Base-by-base conservation (phyloP, 257 asterid species). In the Solanum pinnatisectum region DNA sequence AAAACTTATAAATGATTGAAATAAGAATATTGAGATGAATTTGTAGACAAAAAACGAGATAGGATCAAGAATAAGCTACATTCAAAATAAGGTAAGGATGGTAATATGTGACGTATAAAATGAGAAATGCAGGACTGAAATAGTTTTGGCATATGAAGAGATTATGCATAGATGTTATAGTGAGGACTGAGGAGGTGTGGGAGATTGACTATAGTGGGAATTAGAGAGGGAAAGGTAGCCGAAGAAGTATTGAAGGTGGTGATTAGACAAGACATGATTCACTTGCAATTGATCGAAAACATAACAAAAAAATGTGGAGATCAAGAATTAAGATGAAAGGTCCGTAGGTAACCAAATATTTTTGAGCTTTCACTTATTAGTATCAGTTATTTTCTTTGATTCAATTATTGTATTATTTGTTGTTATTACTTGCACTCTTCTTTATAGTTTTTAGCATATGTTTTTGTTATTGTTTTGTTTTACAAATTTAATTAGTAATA, bases 151-250 rank as follows among this genome's bases (percentile, higher is more conserved):
- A n/a, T 10, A 12, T 5, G 18, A n/a, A 65, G 33, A 65, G 8
- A 65, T 4, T 10, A 63, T 23, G 3, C 70, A 63, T 14, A 9
- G 0, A 60, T 23, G 6, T 10, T 10, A 12, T n/a, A 10, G 3
- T 8, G 4, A 23, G 27, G 32, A 23, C 0, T 7, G 6, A 22
- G 14, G 33, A 65, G 16, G 2, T 5, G 2, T 8, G 27, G 2
- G 67, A 20, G 25, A 8, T 59, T 59, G 67, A 3, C 12, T 59
- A 59, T 8, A 59, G 2, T 0, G 3, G 3, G 1, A 9, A 63
- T 63, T n/a, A 63, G 14, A 23, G 8, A 63, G 32, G 8, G 1
- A 63, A n/a, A 23, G 6, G 1, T 60, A 60, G 30, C n/a, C 30
- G 30, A 3, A 60, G 27, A 60, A 22, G 14, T 59, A 10, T 8